Conservation (phyloP, 2,329 filamentous ascomycete species). For the Aspergillus amoenus region DNA sequence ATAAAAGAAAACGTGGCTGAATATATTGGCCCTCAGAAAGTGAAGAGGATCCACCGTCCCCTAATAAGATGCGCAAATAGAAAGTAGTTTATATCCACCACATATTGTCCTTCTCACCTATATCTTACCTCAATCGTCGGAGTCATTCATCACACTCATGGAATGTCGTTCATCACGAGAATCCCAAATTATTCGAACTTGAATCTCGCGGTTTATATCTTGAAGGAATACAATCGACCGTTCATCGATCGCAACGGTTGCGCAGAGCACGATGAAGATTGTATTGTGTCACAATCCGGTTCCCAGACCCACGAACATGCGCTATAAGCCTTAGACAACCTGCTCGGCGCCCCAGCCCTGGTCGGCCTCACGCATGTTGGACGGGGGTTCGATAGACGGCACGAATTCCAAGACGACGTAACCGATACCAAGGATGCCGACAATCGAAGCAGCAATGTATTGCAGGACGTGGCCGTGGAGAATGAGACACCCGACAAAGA, state of each 20-base stretch:
- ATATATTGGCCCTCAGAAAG: constrained; percentile 1
- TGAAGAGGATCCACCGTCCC: neutral
- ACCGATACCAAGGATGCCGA: constrained; percentile 74
- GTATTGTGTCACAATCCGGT: neutral
- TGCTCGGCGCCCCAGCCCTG: constrained; percentile 75
- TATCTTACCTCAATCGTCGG: constrained; percentile 15
- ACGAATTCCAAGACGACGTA: constrained; percentile 77
- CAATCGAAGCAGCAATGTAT: constrained; percentile 73
- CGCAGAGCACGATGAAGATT: neutral
- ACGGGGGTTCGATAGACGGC: constrained; percentile 74
- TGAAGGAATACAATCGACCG: neutral
- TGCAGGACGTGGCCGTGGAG: constrained; percentile 67
- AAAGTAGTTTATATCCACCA: neutral
- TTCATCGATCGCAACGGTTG: neutral
- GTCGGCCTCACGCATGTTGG: constrained; percentile 78
- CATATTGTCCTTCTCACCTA: neutral
- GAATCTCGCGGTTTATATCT: constrained; percentile 5
- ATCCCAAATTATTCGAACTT: constrained; percentile 1
- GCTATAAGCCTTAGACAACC: constrained; percentile 51
- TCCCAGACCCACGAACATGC: neutral
- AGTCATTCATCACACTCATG: constrained; percentile 24
- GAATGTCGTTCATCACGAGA: constrained; percentile 20
- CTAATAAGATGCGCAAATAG: neutral
- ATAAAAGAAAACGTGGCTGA: neutral
- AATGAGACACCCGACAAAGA: constrained; percentile 87